These are phyloP conservation scores for Trichoderma reesei DNA, from an alignment of 495 filamentous ascomycete species.

Conservation along the genomic window DNA sequence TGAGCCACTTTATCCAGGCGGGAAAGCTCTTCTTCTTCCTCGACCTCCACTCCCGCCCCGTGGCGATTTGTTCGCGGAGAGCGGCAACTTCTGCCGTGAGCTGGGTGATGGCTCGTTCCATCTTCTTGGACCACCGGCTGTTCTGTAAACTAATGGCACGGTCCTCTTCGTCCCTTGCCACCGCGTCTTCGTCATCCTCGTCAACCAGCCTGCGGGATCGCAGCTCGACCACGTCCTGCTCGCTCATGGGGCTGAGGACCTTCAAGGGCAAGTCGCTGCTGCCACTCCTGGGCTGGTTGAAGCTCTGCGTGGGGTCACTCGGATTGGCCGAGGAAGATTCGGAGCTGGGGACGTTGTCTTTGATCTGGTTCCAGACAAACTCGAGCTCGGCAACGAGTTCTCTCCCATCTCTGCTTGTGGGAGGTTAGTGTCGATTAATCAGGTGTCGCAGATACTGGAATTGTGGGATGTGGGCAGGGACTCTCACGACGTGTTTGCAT, in stretches of 20 bases:
- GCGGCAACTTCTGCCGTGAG: conserved; percentile 91
- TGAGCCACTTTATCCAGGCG: conserved; percentile 64
- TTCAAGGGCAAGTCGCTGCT: conserved; percentile 47
- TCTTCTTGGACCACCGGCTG: conserved; percentile 62
- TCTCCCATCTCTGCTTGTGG: conserved; percentile 52
- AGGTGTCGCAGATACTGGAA: background rate
- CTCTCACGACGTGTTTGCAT: conserved; percentile 64
- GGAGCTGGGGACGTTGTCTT: conserved; percentile 63
- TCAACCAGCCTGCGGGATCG: conserved; percentile 28
- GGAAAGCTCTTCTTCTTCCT: conserved; percentile 45
- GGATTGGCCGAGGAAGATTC: conserved; percentile 42
- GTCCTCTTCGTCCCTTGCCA: conserved; percentile 22
- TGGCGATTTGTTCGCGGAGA: conserved; percentile 83
- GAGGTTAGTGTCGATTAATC: conserved; percentile 2
- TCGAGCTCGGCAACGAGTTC: conserved; percentile 90
- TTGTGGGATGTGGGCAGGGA: conserved; percentile 1
- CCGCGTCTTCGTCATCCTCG: conserved; percentile 25
- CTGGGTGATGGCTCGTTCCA: conserved; percentile 79
- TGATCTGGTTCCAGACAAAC: conserved; percentile 98
- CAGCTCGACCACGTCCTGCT: conserved; percentile 60
- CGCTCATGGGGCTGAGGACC: conserved; percentile 70
- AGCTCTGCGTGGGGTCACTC: conserved; percentile 17
- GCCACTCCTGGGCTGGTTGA: conserved; percentile 35
- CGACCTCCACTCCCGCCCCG: conserved; percentile 45
- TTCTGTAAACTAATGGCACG: conserved; percentile 31